phyloP scores from a whole-genome alignment of 1,139 yeast genomes.

The Williopsis jadinii region DNA sequence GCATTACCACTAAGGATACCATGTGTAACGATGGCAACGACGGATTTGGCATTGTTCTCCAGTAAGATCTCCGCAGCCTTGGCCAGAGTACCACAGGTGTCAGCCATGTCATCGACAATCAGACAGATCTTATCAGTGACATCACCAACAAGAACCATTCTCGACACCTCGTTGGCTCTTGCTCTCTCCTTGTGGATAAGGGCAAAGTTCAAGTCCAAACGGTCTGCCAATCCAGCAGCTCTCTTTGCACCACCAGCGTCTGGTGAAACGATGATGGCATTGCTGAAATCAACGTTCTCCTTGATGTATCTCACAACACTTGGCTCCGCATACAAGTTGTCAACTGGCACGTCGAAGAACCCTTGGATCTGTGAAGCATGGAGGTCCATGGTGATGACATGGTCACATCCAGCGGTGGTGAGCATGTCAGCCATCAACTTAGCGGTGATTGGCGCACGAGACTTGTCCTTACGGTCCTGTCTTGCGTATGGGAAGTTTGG shows the following conservation, averaged over 20 bases:
- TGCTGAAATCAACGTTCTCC: slow-evolving; percentile 59
- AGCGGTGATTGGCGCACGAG: slow-evolving; percentile 96
- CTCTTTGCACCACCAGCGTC: slow-evolving; percentile 99
- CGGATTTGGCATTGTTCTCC: slow-evolving; percentile 74
- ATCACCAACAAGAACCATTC: slow-evolving; percentile 97
- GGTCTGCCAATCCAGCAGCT: slow-evolving; percentile 93
- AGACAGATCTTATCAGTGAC: slow-evolving; percentile 82
- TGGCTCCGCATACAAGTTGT: slow-evolving; percentile 93
- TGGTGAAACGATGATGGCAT: slow-evolving; percentile 87
- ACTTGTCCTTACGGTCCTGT: slow-evolving; percentile 94
- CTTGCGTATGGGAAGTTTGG: slow-evolving; percentile 97
- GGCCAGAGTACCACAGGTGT: slow-evolving; percentile 94
- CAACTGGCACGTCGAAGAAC: slow-evolving; percentile 92
- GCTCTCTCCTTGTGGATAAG: slow-evolving; percentile 95
- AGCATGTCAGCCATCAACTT: slow-evolving; percentile 92
- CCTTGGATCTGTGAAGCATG: slow-evolving; percentile 99
- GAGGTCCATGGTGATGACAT: slow-evolving; percentile 94
- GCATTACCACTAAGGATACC: slow-evolving; percentile 91
- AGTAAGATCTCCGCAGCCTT: slow-evolving; percentile 91
- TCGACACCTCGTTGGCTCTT: slow-evolving; percentile 86
- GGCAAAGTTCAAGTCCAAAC: slow-evolving; percentile 88
- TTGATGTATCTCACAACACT: slow-evolving; percentile 82
- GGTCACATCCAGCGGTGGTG: slow-evolving; percentile 94
- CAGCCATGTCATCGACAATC: slow-evolving; percentile 97
- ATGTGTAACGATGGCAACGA: slow-evolving; percentile 93